Evolutionary conservation across 495 filamentous ascomycete species (phyloP).

Genomic region (Xylaria palmicola): DNA sequence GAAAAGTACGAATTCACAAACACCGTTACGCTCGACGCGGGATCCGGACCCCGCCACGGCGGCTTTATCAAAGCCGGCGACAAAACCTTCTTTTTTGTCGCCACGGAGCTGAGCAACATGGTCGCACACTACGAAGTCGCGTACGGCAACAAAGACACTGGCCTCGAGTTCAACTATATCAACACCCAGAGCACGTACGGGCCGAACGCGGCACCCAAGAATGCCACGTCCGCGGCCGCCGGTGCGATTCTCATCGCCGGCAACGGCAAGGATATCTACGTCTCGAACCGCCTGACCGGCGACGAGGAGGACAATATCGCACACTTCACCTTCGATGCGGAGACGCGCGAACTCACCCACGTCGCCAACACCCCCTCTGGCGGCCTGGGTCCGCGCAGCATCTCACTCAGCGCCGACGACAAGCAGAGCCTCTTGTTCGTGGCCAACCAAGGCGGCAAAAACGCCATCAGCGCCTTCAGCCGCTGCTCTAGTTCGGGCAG

Average conservation of each 20-base stretch:
- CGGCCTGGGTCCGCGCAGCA: conserved; percentile 34
- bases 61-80: conserved; percentile 29
- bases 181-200: conserved; percentile 32
- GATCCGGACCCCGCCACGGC: conserved; percentile 35
- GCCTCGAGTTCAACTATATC: conserved; percentile 20
- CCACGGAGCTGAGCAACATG: conserved; percentile 31
- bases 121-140: conserved; percentile 29
- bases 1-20: conserved; percentile 26
- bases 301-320: conserved; percentile 33
- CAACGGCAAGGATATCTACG: conserved; percentile 33
- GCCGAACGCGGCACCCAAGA: conserved; percentile 17
- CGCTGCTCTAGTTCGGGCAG: conserved; percentile 16
- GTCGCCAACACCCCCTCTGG: conserved; percentile 20
- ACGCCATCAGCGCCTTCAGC: conserved; percentile 26
- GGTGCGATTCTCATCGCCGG: conserved; percentile 29
- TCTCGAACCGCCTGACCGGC: conserved; percentile 36
- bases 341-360: conserved; percentile 22
- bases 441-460: conserved; percentile 32
- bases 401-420: conserved; percentile 27
- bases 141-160: conserved; percentile 23
- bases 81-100: conserved; percentile 28
- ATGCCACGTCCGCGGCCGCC: conserved; percentile 24
- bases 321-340: conserved; percentile 27
- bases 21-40: conserved; percentile 18
- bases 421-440: conserved; percentile 26